phyloP scores from a whole-genome alignment of 495 filamentous ascomycete species.

The Cudoniella acicularis region DNA sequence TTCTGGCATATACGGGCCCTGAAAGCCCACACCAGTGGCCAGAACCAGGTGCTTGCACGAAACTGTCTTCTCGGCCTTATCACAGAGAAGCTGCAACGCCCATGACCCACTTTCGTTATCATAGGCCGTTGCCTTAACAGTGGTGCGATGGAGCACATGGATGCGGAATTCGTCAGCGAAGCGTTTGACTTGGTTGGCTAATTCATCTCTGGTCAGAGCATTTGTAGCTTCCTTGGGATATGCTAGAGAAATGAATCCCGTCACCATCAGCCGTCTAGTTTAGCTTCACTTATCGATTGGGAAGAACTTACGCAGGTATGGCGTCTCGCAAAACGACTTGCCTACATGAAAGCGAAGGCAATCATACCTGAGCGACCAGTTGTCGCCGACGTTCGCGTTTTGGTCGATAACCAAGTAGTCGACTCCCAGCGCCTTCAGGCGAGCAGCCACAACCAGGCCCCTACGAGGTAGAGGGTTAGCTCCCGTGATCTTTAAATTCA shows the following conservation, averaged over 20 bases:
- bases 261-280: slow-evolving; percentile 1
- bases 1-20: slow-evolving; percentile 24
- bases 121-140: slow-evolving; percentile 25
- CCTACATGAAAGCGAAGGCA: slow-evolving; percentile 31
- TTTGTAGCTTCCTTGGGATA: slow-evolving; percentile 19
- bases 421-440: slow-evolving; percentile 33
- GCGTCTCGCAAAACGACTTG: slow-evolving; percentile 26
- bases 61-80: slow-evolving; percentile 2
- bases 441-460: slow-evolving; percentile 25
- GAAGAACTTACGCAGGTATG: slow-evolving; percentile 23
- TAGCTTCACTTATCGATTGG: not conserved
- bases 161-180: slow-evolving; percentile 27
- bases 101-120: slow-evolving; percentile 20
- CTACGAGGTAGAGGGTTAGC: slow-evolving; percentile 11
- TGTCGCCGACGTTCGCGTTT: slow-evolving; percentile 32
- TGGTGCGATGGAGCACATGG: slow-evolving; percentile 28
- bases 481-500: slow-evolving; percentile 11
- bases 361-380: slow-evolving; percentile 34
- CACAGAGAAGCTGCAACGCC: slow-evolving; percentile 17
- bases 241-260: too few species aligned
- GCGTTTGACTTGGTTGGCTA: slow-evolving; percentile 27
- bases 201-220: slow-evolving; percentile 23
- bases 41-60: slow-evolving; percentile 30
- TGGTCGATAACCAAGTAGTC: slow-evolving; percentile 31
- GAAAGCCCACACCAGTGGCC: slow-evolving; percentile 29